Conservation (phyloP, 129 eudicot species). For the Gnaphalium uliginosum region DNA sequence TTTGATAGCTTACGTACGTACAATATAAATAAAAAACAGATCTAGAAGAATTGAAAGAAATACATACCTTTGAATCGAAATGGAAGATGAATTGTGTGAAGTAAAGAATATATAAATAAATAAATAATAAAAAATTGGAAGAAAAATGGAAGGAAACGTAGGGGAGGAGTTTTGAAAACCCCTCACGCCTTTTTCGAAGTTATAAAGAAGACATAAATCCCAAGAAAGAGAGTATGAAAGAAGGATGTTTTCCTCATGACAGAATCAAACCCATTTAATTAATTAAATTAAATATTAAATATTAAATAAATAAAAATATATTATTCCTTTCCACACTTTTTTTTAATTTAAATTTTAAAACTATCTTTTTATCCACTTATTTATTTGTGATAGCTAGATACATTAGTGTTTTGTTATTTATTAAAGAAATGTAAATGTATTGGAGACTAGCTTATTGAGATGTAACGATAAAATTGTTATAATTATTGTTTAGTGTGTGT, state of each 20-base stretch:
- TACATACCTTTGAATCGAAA: slow-evolving; percentile 23
- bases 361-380: too few species aligned
- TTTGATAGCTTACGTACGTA: not conserved
- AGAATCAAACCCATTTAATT: slow-evolving; percentile 15
- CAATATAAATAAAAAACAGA: not conserved
- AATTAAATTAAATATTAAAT: not conserved
- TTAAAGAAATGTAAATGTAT: too few species aligned
- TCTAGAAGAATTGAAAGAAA: not conserved
- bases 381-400: too few species aligned
- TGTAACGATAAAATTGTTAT: too few species aligned
- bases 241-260: slow-evolving; percentile 40
- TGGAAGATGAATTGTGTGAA: slow-evolving; percentile 27
- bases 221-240: slow-evolving; percentile 31
- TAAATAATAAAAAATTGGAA: not conserved
- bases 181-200: slow-evolving; percentile 28
- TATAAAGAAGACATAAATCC: slow-evolving; percentile 40
- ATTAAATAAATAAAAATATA: not conserved
- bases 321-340: not conserved
- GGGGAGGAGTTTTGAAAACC: slow-evolving; percentile 26
- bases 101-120: slow-evolving; percentile 15
- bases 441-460: too few species aligned
- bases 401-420: too few species aligned
- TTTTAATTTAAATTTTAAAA: not conserved
- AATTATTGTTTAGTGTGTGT: too few species aligned
- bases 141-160: slow-evolving; percentile 30